Conservation (phyloP, 495 filamentous ascomycete species). For the Penicillium goetzii region DNA sequence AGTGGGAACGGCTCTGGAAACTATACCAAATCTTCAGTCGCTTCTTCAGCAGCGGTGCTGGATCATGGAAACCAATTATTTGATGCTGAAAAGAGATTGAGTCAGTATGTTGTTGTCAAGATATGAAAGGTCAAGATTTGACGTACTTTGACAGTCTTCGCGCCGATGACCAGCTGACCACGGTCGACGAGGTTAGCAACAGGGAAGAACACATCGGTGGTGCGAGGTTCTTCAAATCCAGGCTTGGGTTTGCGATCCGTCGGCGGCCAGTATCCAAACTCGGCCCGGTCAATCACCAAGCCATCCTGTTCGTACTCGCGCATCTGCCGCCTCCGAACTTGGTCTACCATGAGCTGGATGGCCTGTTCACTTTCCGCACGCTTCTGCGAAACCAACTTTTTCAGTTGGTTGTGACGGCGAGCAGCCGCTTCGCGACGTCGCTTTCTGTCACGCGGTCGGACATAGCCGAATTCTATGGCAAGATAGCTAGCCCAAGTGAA, state of each 20-base stretch:
- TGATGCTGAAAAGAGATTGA: slow-evolving; percentile 41
- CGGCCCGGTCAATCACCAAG: slow-evolving; percentile 45
- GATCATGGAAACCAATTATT: slow-evolving; percentile 61
- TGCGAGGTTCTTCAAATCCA: slow-evolving; percentile 31
- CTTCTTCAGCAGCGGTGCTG: slow-evolving; percentile 56
- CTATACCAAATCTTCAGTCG: slow-evolving; percentile 57
- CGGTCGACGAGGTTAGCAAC: slow-evolving; percentile 52
- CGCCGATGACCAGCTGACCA: slow-evolving; percentile 50
- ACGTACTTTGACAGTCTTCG: slow-evolving; percentile 47
- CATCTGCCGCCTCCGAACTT: slow-evolving; percentile 52
- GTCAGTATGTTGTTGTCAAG: slow-evolving; percentile 17
- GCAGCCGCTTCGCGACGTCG: slow-evolving; percentile 40
- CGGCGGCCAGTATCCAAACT: slow-evolving; percentile 46
- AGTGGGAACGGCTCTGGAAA: slow-evolving; percentile 51
- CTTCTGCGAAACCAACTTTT: slow-evolving; percentile 46
- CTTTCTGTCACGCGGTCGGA: slow-evolving; percentile 45
- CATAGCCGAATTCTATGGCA: slow-evolving; percentile 52
- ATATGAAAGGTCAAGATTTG: not conserved
- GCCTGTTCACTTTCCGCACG: slow-evolving; percentile 55
- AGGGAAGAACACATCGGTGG: slow-evolving; percentile 53
- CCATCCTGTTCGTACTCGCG: slow-evolving; percentile 43
- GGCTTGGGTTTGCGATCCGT: slow-evolving; percentile 31
- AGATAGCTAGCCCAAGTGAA: slow-evolving; percentile 55
- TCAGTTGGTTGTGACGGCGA: slow-evolving; percentile 44
- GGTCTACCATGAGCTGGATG: slow-evolving; percentile 54